Conservation (phyloP, 2,329 filamentous ascomycete species). For the Microcyclospora tardicrescens region DNA sequence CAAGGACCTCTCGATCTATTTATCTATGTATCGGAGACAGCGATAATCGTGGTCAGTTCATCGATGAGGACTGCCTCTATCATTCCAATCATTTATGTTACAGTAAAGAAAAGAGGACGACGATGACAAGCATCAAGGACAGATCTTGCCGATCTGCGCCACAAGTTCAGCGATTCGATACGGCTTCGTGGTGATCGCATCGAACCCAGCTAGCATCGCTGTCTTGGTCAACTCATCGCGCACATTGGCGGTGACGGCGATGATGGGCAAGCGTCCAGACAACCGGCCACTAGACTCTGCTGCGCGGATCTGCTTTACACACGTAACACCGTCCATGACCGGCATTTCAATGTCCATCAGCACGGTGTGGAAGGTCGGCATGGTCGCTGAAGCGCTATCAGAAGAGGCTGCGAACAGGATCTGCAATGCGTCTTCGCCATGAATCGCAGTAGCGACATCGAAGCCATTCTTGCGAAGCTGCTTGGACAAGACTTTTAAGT, state of each 20-base stretch:
- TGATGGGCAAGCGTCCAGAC: slow-evolving; percentile 53
- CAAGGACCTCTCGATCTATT: too few relatives aligned
- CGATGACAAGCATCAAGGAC: neutral
- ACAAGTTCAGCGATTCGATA: slow-evolving; percentile 31
- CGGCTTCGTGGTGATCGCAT: slow-evolving; percentile 67
- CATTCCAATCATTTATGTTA: too few relatives aligned
- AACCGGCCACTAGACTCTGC: slow-evolving; percentile 50
- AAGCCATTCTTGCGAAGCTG: slow-evolving; percentile 27
- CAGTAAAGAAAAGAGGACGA: too few relatives aligned
- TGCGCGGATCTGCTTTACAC: slow-evolving; percentile 52
- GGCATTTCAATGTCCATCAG: slow-evolving; percentile 76
- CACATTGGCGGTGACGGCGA: slow-evolving; percentile 67
- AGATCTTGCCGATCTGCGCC: neutral
- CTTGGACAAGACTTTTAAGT: slow-evolving; percentile 29
- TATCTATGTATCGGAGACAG: too few relatives aligned
- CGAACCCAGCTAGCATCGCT: slow-evolving; percentile 58
- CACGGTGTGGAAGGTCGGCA: slow-evolving; percentile 34
- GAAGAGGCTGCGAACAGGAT: slow-evolving; percentile 12
- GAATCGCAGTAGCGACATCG: slow-evolving; percentile 25
- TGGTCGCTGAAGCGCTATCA: neutral
- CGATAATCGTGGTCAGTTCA: too few relatives aligned
- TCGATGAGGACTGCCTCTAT: too few relatives aligned
- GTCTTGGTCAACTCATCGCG: slow-evolving; percentile 56
- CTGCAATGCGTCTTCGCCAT: slow-evolving; percentile 26
- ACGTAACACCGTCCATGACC: slow-evolving; percentile 65